phyloP scores from a whole-genome alignment of 2,329 filamentous ascomycete species.

The Aspergillus carbonarius region DNA sequence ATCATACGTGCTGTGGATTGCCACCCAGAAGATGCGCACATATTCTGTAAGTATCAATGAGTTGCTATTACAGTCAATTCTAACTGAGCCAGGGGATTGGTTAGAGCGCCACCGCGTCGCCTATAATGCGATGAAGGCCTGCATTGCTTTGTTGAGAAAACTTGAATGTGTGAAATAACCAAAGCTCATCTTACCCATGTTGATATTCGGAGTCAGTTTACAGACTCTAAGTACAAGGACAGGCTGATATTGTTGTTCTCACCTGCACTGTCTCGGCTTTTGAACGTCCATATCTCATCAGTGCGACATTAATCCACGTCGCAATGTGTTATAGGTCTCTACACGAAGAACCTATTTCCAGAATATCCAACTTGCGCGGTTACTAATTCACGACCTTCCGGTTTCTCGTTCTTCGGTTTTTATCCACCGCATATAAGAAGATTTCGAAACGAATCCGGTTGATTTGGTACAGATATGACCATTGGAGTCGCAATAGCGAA shows the following conservation, averaged over 20 bases:
- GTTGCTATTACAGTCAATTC: neutral
- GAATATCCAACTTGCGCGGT: too few species aligned
- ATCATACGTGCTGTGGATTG: conserved; percentile 19
- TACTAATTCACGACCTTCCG: too few species aligned
- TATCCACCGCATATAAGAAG: neutral
- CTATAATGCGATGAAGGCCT: conserved; percentile 25
- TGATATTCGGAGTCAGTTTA: neutral
- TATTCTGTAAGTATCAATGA: conserved; percentile 25
- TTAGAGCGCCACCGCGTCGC: conserved; percentile 18
- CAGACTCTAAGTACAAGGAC: neutral
- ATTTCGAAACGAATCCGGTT: neutral
- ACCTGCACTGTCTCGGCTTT: too few species aligned
- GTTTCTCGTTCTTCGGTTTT: too few species aligned
- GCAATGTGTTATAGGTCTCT: too few species aligned
- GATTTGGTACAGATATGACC: neutral
- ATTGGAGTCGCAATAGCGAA: neutral
- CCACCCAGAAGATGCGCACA: conserved; percentile 20
- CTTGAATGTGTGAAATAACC: conserved; percentile 8
- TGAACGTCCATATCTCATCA: too few species aligned
- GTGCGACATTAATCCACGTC: too few species aligned
- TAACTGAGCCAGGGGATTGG: conserved; percentile 23
- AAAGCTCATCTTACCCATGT: neutral
- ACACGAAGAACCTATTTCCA: too few species aligned
- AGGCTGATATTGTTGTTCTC: too few species aligned
- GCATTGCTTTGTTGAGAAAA: conserved; percentile 15